A percentile compares a stretch with the other conserved stretches of the same genome.
phyloP scores from a whole-genome alignment of 2,329 filamentous ascomycete species.

The Aspergillus flavus region DNA sequence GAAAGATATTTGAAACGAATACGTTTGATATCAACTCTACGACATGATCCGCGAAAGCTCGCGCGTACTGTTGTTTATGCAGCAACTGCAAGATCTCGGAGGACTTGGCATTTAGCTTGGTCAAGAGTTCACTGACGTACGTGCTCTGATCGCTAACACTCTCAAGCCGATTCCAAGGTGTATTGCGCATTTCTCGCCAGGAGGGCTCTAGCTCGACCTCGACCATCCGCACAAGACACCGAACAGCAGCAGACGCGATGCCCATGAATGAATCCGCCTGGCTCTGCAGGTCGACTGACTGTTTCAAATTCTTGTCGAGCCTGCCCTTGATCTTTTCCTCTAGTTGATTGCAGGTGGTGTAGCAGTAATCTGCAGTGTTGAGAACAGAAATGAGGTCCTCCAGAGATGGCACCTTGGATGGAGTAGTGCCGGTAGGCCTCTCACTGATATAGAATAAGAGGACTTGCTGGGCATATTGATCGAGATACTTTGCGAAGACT shows the following conservation, averaged over 20 bases:
- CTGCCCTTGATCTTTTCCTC: conserved; percentile 93
- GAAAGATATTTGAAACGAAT: conserved; percentile 82
- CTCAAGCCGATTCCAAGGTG: conserved; percentile 91
- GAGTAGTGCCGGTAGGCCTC: conserved; percentile 56
- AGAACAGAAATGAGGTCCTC: conserved; percentile 84
- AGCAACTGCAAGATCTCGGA: conserved; percentile 75
- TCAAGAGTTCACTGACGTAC: conserved; percentile 82
- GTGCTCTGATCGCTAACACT: conserved; percentile 90
- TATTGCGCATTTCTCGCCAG: conserved; percentile 98
- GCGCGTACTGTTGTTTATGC: conserved; percentile 88
- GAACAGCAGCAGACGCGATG: conserved; percentile 84
- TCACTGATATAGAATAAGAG: conserved; percentile 72
- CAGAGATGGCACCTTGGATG: conserved; percentile 55
- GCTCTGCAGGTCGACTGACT: conserved; percentile 82
- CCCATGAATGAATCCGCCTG: conserved; percentile 96
- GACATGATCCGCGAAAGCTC: conserved; percentile 94
- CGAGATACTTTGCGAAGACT: conserved; percentile 88
- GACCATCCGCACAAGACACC: conserved; percentile 80
- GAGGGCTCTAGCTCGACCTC: conserved; percentile 80
- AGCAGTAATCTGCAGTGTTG: conserved; percentile 98
- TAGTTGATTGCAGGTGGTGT: conserved; percentile 86
- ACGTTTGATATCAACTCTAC: conserved; percentile 80
- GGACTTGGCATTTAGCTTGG: conserved; percentile 70
- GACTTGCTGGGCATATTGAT: conserved; percentile 93
- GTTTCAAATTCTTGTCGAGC: conserved; percentile 76